Evolutionary conservation across 176 grass and related monocot genomes (phyloP).

Genomic region (Avena insularis): DNA sequence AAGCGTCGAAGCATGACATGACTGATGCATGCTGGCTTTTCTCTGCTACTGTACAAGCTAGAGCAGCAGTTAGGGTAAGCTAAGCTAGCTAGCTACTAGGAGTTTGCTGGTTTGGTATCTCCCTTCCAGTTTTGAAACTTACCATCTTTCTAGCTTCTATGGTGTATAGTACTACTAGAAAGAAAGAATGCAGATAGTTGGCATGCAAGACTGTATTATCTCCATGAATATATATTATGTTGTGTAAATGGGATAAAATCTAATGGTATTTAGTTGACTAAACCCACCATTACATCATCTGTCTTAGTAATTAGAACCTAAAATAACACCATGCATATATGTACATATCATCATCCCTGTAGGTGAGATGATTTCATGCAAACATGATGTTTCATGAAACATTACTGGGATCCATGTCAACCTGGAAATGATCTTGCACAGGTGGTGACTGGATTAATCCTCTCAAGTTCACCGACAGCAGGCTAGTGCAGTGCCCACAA

Average conservation of each 20-base stretch:
- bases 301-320: background rate
- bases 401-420: slow-evolving; percentile 23
- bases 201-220: background rate
- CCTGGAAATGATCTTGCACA: slow-evolving; percentile 57
- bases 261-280: background rate
- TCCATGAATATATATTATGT: background rate
- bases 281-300: background rate
- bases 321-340: background rate
- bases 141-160: slow-evolving; percentile 35
- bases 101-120: slow-evolving; percentile 23
- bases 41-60: slow-evolving; percentile 18
- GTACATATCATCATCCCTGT: background rate
- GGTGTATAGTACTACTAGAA: background rate
- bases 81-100: background rate
- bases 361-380: slow-evolving; percentile 30
- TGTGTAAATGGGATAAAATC: background rate
- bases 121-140: slow-evolving; percentile 22
- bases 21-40: slow-evolving; percentile 46
- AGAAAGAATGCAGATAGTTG: background rate
- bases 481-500: slow-evolving; percentile 70
- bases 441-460: slow-evolving; percentile 53
- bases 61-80: slow-evolving; percentile 8
- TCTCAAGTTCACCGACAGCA: slow-evolving; percentile 75
- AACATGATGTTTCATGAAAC: background rate
- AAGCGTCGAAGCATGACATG: slow-evolving; percentile 47